phyloP scores from a whole-genome alignment of 2,329 filamentous ascomycete species.

The Trichoderma arundinaceum region DNA sequence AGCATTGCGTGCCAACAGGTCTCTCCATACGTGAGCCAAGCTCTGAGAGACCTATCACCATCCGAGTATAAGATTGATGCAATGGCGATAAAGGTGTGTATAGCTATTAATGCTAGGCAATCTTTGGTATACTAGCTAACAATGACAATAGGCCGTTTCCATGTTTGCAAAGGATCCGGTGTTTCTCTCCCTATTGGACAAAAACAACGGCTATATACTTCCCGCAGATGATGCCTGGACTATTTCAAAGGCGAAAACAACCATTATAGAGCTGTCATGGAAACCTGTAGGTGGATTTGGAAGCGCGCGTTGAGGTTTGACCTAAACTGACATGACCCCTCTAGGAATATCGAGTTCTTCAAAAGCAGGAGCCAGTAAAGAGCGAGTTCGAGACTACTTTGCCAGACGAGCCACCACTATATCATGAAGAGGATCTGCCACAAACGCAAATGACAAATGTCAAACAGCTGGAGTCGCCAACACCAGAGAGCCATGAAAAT shows the following conservation, averaged over 20 bases:
- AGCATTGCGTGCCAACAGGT: slow-evolving; percentile 23
- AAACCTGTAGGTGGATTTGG: slow-evolving; percentile 35
- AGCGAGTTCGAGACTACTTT: neutral
- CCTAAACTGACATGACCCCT: neutral
- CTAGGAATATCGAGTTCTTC: neutral
- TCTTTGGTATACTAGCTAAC: slow-evolving; percentile 27
- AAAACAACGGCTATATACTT: slow-evolving; percentile 33
- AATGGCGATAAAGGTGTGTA: slow-evolving; percentile 43
- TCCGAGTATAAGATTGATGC: slow-evolving; percentile 38
- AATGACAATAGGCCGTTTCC: slow-evolving; percentile 35
- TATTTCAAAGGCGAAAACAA: slow-evolving; percentile 30
- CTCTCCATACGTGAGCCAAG: slow-evolving; percentile 41
- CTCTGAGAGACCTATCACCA: slow-evolving; percentile 37
- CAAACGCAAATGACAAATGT: neutral
- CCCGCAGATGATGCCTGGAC: slow-evolving; percentile 35
- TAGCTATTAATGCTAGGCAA: neutral
- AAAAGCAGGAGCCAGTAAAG: neutral
- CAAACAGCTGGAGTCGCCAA: slow-evolving; percentile 2
- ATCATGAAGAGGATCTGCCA: neutral
- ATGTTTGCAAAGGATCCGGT: slow-evolving; percentile 36
- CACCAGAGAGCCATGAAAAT: neutral
- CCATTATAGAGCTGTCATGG: slow-evolving; percentile 36
- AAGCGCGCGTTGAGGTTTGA: neutral
- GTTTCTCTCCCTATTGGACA: slow-evolving; percentile 38
- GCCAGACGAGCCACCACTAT: neutral